phyloP scores from a whole-genome alignment of 2,329 filamentous ascomycete species.

The Calonectria montana region DNA sequence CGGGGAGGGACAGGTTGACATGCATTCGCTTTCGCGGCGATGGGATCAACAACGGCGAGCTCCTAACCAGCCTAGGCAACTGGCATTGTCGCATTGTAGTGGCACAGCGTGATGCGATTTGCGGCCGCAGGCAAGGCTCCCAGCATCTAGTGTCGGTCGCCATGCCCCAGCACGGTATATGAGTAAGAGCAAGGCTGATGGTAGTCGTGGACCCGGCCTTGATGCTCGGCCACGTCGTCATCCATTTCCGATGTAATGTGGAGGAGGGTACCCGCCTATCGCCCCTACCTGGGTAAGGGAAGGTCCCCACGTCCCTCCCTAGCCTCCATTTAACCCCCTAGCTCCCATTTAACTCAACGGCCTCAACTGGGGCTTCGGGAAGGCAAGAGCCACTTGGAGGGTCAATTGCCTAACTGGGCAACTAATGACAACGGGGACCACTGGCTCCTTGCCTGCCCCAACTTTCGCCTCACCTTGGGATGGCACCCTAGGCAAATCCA shows the following conservation, averaged over 20 bases:
- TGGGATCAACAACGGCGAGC: not conserved
- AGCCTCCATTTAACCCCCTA: constrained; percentile 2
- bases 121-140: not conserved
- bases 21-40: not conserved
- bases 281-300: constrained; percentile 5
- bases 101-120: not conserved
- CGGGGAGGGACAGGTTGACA: constrained; percentile 1
- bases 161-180: not conserved
- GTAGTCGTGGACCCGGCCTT: not conserved
- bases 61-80: constrained; percentile 5
- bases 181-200: not conserved
- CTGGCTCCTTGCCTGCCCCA: not conserved
- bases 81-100: not conserved
- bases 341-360: constrained; percentile 9
- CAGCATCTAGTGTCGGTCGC: not conserved
- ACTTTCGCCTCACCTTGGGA: constrained; percentile 4
- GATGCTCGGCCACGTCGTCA: not conserved
- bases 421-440: not conserved
- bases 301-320: constrained; percentile 4
- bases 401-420: constrained; percentile 19
- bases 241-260: constrained; percentile 2
- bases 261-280: constrained; percentile 8
- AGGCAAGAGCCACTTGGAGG: constrained; percentile 12
- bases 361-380: constrained; percentile 20
- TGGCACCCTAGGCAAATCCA: constrained; percentile 12